Base-by-base conservation (phyloP, 2,329 filamentous ascomycete species). In the Dryadomyces quercus-mongolicae region DNA sequence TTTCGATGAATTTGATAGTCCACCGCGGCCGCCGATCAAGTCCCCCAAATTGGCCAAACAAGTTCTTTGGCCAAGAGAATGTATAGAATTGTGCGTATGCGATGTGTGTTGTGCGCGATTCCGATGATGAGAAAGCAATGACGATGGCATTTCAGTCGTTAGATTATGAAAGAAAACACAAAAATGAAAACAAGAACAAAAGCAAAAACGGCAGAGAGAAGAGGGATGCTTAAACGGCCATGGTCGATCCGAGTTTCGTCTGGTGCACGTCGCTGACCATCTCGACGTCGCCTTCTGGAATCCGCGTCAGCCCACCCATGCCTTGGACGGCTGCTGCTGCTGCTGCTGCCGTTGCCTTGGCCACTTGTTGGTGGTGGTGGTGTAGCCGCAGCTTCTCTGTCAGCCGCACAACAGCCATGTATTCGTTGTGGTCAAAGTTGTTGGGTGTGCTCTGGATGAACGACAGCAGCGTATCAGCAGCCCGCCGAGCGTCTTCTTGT, bases 361-460 rank as follows among this genome's bases (percentile, higher is more conserved):
- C 31, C 54, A 57, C 3, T 54, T 55, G 63, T 57, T 51, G 57
- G 57, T 46, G 55, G 22, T 54, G 57, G 6, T 51, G 53, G 42
- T 86, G 80, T 40, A 94, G 72, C 57, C 87, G 82, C 34, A 95
- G 75, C 68, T 92, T 94, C 67, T 95, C 86, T 66, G 91, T 92
- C 59, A 96, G 71, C 65, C 89, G 88, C 18, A 88, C 76, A 49
- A 96, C 82, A 3, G 82, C 81, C 59, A 87, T 68, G 65, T 85
- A 91, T 59, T 96, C 91, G 62, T 80, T 79, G 49, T 88, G 80
- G 63, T 93, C 87, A 36, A 89, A 78, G 1, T 82, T 84, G 21
- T 68, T 72, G 0, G 75, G 70, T 60, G 86, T 80, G 57, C 83
- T 82, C 61, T 88, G 80, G 66, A 96, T 86, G 64, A 92, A 95